Percentiles rank a stretch among this genome's conserved stretches.
Evolutionary conservation across 495 filamentous ascomycete genomes (phyloP).

Genomic region (Annulohypoxylon moriforme): DNA sequence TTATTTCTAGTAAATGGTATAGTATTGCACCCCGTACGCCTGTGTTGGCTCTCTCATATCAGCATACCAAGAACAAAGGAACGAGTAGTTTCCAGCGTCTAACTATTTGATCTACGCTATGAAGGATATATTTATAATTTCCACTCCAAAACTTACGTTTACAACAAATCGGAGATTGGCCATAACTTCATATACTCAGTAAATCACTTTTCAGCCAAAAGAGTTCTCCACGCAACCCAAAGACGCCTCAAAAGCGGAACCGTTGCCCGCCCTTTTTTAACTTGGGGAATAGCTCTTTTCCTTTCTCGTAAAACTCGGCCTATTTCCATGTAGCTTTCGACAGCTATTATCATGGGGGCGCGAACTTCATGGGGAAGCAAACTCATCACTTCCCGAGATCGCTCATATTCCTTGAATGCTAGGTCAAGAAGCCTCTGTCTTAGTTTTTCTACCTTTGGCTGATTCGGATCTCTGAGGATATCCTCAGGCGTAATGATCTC

Average conservation of each 20-base stretch:
- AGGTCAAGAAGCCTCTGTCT: slow-evolving; percentile 63
- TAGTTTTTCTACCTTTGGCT: slow-evolving; percentile 56
- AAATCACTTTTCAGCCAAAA: slow-evolving; percentile 38
- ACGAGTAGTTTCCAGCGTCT: background rate
- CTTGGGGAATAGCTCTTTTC: slow-evolving; percentile 46
- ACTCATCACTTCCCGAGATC: slow-evolving; percentile 63
- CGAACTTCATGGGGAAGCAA: slow-evolving; percentile 65
- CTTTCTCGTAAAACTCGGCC: slow-evolving; percentile 64
- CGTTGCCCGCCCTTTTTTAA: slow-evolving; percentile 66
- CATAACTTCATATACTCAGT: background rate
- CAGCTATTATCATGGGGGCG: slow-evolving; percentile 71
- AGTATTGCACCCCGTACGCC: background rate
- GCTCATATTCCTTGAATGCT: slow-evolving; percentile 66
- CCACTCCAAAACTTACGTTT: too few species aligned
- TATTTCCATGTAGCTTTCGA: slow-evolving; percentile 81
- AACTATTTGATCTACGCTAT: too few species aligned
- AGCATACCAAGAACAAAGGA: background rate
- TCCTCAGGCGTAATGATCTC: slow-evolving; percentile 63
- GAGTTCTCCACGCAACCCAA: slow-evolving; percentile 65
- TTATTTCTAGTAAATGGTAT: background rate
- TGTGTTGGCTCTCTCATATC: background rate
- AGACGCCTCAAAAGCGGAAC: slow-evolving; percentile 66
- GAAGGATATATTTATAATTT: too few species aligned
- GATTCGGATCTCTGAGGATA: slow-evolving; percentile 60
- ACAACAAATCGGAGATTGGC: too few species aligned